Evolutionary conservation across 305 asterid species (phyloP).

Genomic region (Fraxinus greggii): DNA sequence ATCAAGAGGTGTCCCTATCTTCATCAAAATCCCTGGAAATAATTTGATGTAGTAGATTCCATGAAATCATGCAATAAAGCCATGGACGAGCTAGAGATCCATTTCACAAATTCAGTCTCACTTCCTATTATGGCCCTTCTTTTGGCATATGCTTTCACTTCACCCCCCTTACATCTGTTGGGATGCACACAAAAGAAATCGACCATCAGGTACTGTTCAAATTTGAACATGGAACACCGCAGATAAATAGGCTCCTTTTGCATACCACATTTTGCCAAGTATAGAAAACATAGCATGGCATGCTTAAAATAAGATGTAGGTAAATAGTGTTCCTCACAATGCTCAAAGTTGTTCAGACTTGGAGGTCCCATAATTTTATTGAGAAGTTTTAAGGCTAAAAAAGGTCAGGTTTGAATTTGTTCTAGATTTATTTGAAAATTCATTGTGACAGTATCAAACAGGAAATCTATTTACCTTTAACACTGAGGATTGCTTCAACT

Average conservation of each 20-base stretch:
- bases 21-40: background rate
- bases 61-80: background rate
- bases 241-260: background rate
- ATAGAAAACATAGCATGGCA: background rate
- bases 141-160: background rate
- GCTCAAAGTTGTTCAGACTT: background rate
- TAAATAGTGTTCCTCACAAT: background rate
- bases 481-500: slow-evolving; percentile 36
- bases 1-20: background rate
- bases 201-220: background rate
- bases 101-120: background rate
- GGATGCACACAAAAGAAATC: background rate
- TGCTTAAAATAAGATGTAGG: background rate
- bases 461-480: background rate
- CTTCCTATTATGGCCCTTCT: background rate
- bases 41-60: background rate
- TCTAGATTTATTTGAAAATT: background rate
- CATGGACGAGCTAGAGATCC: background rate
- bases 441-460: background rate
- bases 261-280: background rate
- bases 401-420: background rate
- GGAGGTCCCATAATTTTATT: background rate
- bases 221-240: background rate
- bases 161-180: slow-evolving; percentile 16
- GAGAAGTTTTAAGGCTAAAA: background rate